Percentiles rank a stretch among this genome's conserved stretches.
Evolutionary conservation across 2,329 filamentous ascomycete species (phyloP).

Genomic region (Chrysoporthe puriensis): DNA sequence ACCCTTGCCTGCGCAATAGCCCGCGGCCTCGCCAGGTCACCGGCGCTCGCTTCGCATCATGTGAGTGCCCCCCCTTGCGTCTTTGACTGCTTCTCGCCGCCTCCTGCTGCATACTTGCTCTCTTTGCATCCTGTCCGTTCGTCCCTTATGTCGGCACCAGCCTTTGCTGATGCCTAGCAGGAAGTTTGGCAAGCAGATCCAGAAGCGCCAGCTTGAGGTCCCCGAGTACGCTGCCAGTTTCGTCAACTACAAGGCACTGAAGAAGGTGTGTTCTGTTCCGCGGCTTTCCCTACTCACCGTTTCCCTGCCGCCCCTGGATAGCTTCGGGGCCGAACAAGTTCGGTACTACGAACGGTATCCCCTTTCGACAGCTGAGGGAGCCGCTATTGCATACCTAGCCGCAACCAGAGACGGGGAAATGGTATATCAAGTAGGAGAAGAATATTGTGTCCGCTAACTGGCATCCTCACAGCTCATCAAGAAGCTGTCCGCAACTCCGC

Average conservation of each 20-base stretch:
- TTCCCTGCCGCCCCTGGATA: not conserved
- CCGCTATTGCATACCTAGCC: not conserved
- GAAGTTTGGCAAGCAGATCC: slow-evolving; percentile 99
- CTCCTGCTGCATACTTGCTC: not conserved
- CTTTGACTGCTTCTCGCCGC: not conserved
- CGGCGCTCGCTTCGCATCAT: slow-evolving; percentile 39
- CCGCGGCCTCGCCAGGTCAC: slow-evolving; percentile 27
- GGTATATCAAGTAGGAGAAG: not conserved
- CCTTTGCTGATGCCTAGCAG: slow-evolving; percentile 51
- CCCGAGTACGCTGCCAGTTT: slow-evolving; percentile 99
- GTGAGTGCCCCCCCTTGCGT: slow-evolving; percentile 36
- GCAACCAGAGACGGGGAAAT: not conserved
- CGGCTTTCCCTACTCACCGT: not conserved
- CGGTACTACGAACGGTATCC: slow-evolving; percentile 7
- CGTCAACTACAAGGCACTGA: slow-evolving; percentile 98
- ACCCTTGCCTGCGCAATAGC: slow-evolving; percentile 18
- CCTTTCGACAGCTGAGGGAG: not conserved
- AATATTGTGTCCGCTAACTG: slow-evolving; percentile 36
- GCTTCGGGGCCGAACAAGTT: not conserved
- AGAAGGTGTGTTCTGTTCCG: slow-evolving; percentile 71
- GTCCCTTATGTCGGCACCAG: slow-evolving; percentile 10
- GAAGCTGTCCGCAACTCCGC: slow-evolving; percentile 90
- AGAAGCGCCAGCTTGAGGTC: slow-evolving; percentile 98
- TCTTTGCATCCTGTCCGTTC: slow-evolving; percentile 1
- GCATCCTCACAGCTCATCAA: slow-evolving; percentile 80